Evolutionary conservation across 208 protist genomes (phyloP).

Genomic region (Leishmania arabica): DNA sequence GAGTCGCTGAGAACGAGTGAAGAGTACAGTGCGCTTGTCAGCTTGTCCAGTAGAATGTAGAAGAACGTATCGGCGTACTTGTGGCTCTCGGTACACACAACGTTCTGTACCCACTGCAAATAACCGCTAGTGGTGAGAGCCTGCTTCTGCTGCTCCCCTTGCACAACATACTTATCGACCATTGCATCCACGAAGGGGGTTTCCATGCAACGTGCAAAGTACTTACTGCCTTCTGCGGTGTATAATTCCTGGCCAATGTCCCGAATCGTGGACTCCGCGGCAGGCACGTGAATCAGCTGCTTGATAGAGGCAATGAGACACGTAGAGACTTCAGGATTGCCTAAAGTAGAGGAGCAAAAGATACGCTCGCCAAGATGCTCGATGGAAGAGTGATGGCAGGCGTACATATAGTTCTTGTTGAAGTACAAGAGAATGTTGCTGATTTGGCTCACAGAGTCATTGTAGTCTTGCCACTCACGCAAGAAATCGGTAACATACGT

Average conservation of each 20-base stretch:
- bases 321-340: conserved; percentile 22
- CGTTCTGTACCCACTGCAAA: conserved; percentile 28
- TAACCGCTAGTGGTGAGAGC: conserved; percentile 15
- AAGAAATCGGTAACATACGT: conserved; percentile 48
- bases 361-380: conserved; percentile 49
- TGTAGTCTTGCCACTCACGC: conserved; percentile 55
- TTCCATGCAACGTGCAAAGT: conserved; percentile 34
- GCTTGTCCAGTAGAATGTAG: conserved; percentile 28
- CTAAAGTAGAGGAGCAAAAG: conserved; percentile 43
- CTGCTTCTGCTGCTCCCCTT: conserved; percentile 21
- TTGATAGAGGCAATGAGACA: conserved; percentile 24
- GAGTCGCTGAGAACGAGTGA: conserved; percentile 19
- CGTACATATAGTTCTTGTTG: conserved; percentile 56
- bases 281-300: conserved; percentile 12
- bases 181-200: conserved; percentile 35
- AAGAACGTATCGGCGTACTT: conserved; percentile 29
- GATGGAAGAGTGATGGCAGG: conserved; percentile 40
- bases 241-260: conserved; percentile 33
- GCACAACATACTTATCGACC: conserved; percentile 16
- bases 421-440: conserved; percentile 66
- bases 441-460: conserved; percentile 43
- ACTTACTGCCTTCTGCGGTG: conserved; percentile 26
- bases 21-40: conserved; percentile 30
- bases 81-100: conserved; percentile 16
- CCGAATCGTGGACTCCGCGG: conserved; percentile 15